These are phyloP conservation scores for Mallotus nudiflorus DNA, from an alignment of 345 rosid species.

Conservation along the genomic window DNA sequence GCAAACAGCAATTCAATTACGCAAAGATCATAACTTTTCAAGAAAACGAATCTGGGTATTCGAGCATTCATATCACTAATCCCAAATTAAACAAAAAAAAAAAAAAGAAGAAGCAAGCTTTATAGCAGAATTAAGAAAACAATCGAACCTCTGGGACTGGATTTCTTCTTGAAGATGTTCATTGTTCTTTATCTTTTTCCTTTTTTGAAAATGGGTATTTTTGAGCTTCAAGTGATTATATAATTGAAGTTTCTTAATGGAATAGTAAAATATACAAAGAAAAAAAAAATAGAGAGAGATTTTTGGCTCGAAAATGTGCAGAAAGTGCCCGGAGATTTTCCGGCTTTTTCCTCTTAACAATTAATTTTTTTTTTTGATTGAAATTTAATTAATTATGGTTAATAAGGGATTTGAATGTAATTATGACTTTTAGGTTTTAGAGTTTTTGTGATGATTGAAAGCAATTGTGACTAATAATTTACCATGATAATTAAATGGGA, in stretches of 20 bases:
- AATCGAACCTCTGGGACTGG: slow-evolving; percentile 70
- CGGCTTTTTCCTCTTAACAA: not conserved
- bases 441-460: no score
- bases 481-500: no score
- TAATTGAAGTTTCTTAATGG: not conserved
- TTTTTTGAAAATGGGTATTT: no score
- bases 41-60: not conserved
- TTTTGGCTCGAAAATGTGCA: slow-evolving; percentile 22
- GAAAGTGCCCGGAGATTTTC: slow-evolving; percentile 21
- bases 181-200: slow-evolving; percentile 13
- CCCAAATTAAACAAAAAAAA: not conserved
- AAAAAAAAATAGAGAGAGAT: not conserved
- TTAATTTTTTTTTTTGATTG: not conserved
- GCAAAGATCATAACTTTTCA: not conserved
- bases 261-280: not conserved
- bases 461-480: no score
- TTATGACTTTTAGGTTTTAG: not conserved
- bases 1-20: not conserved
- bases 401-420: not conserved
- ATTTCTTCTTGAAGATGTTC: slow-evolving; percentile 72
- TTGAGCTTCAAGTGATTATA: not conserved
- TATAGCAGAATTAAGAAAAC: not conserved
- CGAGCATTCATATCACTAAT: no score
- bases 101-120: not conserved
- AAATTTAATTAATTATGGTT: not conserved